These are phyloP conservation scores for Aspergillus transmontanensis DNA, from an alignment of 2,329 filamentous ascomycete genomes.

Conservation along the genomic window DNA sequence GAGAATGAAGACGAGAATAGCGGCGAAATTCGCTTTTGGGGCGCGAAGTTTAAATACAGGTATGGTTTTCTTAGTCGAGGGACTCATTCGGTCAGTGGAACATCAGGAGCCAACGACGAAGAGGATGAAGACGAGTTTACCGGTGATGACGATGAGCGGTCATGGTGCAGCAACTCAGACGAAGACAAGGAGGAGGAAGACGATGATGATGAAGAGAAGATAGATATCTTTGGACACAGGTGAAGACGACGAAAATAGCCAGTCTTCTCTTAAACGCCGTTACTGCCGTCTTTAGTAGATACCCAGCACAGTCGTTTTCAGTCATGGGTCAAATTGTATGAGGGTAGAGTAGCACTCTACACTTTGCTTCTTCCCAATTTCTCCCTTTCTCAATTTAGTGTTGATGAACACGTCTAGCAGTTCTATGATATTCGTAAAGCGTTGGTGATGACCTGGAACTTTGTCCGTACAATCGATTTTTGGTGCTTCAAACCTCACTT, in stretches of 20 bases:
- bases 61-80: conserved; percentile 39
- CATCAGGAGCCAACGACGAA: conserved; percentile 23
- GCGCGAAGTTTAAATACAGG: conserved; percentile 47
- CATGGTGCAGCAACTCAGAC: conserved; percentile 36
- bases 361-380: not conserved
- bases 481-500: not conserved
- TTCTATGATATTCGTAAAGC: not conserved
- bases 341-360: not conserved
- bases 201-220: conserved; percentile 50
- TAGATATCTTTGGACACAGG: conserved; percentile 57
- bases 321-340: not conserved
- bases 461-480: not conserved
- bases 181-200: conserved; percentile 54
- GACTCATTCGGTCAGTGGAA: conserved; percentile 26
- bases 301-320: not conserved
- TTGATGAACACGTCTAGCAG: not conserved
- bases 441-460: not conserved
- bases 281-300: not conserved
- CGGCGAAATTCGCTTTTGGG: conserved; percentile 63
- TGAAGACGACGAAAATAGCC: conserved; percentile 29
- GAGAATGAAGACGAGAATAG: conserved; percentile 50
- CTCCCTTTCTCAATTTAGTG: not conserved
- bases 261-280: not conserved
- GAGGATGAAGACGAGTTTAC: conserved; percentile 20
- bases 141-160: conserved; percentile 11